Evolutionary conservation across 805 yeast genomes (phyloP).

Genomic region (Lipomyces spencermartinsiae): DNA sequence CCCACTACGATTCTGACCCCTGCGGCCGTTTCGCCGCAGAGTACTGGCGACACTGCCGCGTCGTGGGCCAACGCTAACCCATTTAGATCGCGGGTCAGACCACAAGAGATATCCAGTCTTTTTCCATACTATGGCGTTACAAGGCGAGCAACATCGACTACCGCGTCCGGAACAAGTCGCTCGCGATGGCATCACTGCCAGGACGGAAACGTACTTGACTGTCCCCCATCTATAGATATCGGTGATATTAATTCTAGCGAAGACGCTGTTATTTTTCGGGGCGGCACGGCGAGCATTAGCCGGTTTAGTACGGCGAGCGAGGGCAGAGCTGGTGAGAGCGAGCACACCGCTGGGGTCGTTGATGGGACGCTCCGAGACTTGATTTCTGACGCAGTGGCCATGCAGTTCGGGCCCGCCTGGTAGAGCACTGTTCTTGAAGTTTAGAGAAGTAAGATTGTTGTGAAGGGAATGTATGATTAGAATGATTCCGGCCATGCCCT

Average conservation of each 20-base stretch:
- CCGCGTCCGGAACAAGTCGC: not conserved
- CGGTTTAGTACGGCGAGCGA: not conserved
- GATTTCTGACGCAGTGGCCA: slow-evolving; percentile 6
- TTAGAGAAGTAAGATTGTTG: not conserved
- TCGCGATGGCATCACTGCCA: slow-evolving; percentile 1
- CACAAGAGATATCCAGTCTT: slow-evolving; percentile 5
- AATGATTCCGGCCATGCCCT: not conserved
- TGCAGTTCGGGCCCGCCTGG: slow-evolving; percentile 7
- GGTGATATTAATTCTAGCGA: not conserved
- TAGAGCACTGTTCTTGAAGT: not conserved
- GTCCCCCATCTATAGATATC: not conserved
- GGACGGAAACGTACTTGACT: not conserved
- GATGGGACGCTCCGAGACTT: slow-evolving; percentile 7
- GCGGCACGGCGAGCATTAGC: not conserved
- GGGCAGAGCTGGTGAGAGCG: not conserved
- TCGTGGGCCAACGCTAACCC: slow-evolving; percentile 13
- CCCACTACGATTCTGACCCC: not conserved
- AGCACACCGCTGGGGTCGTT: not conserved
- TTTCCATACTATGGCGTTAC: slow-evolving; percentile 15
- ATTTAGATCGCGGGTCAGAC: not conserved
- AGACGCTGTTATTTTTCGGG: not conserved
- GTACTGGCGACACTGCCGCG: slow-evolving; percentile 6
- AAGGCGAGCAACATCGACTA: slow-evolving; percentile 2
- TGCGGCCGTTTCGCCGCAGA: slow-evolving; percentile 1
- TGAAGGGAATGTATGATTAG: not conserved